Evolutionary conservation across 78 protist species (phyloP).

Genomic region (Dictyostelium purpureum): DNA sequence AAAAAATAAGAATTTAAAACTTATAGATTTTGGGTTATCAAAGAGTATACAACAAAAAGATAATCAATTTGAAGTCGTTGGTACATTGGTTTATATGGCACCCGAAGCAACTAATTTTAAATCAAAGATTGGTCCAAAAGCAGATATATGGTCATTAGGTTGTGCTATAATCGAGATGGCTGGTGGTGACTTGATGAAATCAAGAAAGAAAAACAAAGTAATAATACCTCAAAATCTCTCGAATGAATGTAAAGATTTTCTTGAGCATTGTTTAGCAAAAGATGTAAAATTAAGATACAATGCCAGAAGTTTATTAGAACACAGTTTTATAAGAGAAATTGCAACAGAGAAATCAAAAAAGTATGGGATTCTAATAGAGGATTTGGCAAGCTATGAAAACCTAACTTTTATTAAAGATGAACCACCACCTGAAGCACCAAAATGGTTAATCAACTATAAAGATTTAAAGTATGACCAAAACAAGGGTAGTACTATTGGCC

Average conservation of each 20-base stretch:
- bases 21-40: constrained; percentile 85
- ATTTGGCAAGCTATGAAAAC: too few species aligned
- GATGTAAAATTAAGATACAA: constrained; percentile 7
- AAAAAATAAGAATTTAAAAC: constrained; percentile 76
- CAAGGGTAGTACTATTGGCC: too few species aligned
- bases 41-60: not conserved
- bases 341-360: too few species aligned
- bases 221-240: not conserved
- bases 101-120: not conserved
- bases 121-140: constrained; percentile 36
- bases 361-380: too few species aligned
- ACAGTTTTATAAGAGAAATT: too few species aligned
- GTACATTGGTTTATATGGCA: constrained; percentile 7
- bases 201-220: not conserved
- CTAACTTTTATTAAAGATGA: too few species aligned
- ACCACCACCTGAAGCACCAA: too few species aligned
- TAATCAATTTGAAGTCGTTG: not conserved
- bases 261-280: not conserved
- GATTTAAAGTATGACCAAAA: too few species aligned
- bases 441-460: too few species aligned
- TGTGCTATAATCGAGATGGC: constrained; percentile 84
- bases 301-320: too few species aligned
- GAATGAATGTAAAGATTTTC: not conserved
- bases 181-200: constrained; percentile 44
- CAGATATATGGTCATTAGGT: constrained; percentile 87